Percentiles rank a stretch among this genome's conserved stretches.
These are phyloP conservation scores for Aspergillus luchuensis DNA, from an alignment of 2,329 filamentous ascomycete species.

Conservation along the genomic window DNA sequence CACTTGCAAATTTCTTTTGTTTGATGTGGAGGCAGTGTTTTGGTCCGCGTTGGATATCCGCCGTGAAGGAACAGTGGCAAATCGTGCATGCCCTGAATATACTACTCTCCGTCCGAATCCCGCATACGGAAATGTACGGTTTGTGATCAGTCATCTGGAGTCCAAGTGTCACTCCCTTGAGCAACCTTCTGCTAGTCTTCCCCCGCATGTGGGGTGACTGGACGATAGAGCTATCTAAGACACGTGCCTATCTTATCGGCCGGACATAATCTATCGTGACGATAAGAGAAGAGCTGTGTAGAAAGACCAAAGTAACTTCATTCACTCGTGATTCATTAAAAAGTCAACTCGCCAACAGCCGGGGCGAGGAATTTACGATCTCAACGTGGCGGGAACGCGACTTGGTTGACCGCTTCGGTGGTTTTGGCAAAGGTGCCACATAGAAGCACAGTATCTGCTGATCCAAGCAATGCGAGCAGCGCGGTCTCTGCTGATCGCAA, in stretches of 20 bases:
- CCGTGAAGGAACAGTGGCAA: not conserved
- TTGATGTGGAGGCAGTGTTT: not conserved
- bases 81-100: not conserved
- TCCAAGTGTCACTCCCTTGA: not conserved
- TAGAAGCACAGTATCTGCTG: constrained; percentile 39
- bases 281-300: not conserved
- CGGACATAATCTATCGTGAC: not conserved
- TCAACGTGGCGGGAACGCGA: not conserved
- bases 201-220: not conserved
- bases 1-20: not conserved
- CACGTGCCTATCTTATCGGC: not conserved
- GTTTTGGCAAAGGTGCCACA: constrained; percentile 27
- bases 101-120: not conserved
- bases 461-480: constrained; percentile 35
- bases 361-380: not conserved
- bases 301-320: not conserved
- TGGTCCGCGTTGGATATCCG: not conserved
- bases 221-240: not conserved
- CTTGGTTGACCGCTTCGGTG: constrained; percentile 21
- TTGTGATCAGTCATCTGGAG: not conserved
- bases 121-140: not conserved
- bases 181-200: not conserved
- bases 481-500: constrained; percentile 34
- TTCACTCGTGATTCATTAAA: not conserved
- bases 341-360: not conserved